Conservation (phyloP, 75 land plant genomes). For the Isoetes taiwanensis region DNA sequence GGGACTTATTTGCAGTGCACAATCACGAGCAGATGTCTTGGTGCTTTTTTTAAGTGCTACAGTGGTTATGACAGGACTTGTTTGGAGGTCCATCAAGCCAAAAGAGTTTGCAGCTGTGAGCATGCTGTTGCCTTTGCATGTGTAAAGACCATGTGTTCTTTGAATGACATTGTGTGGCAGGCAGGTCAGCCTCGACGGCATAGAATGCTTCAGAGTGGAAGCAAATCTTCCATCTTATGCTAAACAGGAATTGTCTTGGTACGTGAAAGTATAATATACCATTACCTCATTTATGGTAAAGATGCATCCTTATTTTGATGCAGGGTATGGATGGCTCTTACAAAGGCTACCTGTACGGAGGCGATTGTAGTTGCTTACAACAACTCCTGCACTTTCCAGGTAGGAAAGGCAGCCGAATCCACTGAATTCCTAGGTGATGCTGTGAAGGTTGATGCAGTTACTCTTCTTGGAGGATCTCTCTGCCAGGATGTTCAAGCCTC, state of each 20-base stretch:
- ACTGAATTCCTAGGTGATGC: conserved; percentile 20
- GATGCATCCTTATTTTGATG: too few species aligned
- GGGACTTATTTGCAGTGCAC: background rate
- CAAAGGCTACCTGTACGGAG: conserved; percentile 48
- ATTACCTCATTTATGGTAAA: too few species aligned
- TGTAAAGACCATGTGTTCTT: too few species aligned
- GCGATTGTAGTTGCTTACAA: conserved; percentile 57
- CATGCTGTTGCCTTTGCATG: too few species aligned
- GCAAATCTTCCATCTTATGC: too few species aligned
- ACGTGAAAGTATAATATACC: too few species aligned
- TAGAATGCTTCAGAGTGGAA: too few species aligned
- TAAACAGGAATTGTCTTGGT: too few species aligned
- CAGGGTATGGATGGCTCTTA: conserved; percentile 83
- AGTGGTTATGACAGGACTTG: background rate
- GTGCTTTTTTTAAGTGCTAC: background rate
- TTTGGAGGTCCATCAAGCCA: conserved; percentile 3
- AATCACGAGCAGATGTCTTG: background rate
- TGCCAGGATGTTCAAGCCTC: conserved; percentile 41
- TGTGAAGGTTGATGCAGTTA: conserved; percentile 36
- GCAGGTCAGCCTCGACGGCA: too few species aligned
- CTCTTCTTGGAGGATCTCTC: conserved; percentile 46
- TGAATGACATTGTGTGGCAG: too few species aligned
- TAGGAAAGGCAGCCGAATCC: conserved; percentile 57
- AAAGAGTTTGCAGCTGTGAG: background rate
- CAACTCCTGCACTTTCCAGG: conserved; percentile 44